phyloP scores from a whole-genome alignment of 768 basidiomycete species.

The Tricholoma sp. region DNA sequence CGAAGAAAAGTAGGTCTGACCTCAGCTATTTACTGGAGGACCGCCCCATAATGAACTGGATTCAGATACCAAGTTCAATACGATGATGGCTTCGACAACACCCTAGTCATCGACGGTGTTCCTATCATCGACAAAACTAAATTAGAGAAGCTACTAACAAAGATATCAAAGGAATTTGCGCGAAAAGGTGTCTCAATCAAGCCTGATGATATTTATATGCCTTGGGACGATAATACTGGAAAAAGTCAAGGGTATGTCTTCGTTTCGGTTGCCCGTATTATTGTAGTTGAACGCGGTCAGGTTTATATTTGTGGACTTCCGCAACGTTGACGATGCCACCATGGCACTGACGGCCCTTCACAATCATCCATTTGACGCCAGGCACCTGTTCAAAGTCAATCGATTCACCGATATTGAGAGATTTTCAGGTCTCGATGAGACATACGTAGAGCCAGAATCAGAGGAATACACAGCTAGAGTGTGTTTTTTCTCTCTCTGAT shows the following conservation, averaged over 20 bases:
- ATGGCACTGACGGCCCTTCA: constrained; percentile 64
- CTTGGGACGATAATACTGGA: constrained; percentile 77
- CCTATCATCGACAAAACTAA: constrained; percentile 87
- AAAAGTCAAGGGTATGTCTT: constrained; percentile 86
- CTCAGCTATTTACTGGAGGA: neutral
- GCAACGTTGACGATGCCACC: constrained; percentile 62
- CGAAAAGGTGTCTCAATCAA: constrained; percentile 76
- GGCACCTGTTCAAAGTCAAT: constrained; percentile 80
- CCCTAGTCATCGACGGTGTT: constrained; percentile 88
- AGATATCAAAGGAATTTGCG: constrained; percentile 79
- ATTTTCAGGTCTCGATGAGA: constrained; percentile 71
- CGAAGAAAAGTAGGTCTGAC: constrained; percentile 64
- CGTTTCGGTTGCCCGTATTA: neutral
- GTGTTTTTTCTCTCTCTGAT: constrained; percentile 8
- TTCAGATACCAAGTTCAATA: constrained; percentile 79
- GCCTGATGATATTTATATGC: constrained; percentile 75
- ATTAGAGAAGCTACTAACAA: constrained; percentile 73
- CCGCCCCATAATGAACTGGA: neutral
- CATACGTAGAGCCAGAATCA: constrained; percentile 66
- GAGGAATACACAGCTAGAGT: constrained; percentile 78
- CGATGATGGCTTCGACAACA: constrained; percentile 85
- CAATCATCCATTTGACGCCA: constrained; percentile 81
- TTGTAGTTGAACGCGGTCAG: constrained; percentile 31
- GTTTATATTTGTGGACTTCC: constrained; percentile 79
- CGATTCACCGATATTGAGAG: constrained; percentile 87